Conservation (phyloP, 345 rosid genomes). For the Streptanthus diversifolius region DNA sequence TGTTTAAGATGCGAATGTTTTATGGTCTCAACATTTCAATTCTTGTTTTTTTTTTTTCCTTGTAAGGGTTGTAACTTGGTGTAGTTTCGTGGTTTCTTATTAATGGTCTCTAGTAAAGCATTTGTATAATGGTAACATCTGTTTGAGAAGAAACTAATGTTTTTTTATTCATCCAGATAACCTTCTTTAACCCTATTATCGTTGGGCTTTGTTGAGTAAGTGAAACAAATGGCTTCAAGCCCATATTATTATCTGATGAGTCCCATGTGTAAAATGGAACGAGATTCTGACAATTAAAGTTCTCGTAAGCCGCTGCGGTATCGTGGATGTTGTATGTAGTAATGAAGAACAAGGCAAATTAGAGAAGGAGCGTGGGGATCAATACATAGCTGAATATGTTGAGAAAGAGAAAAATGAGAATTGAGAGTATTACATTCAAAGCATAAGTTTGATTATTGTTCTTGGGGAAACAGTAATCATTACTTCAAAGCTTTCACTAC, state of each 20-base stretch:
- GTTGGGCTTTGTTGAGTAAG: neutral
- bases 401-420: too few relatives aligned
- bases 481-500: too few relatives aligned
- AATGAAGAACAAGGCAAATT: too few relatives aligned
- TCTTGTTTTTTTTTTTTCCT: neutral
- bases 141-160: neutral
- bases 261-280: neutral
- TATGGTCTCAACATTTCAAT: slow-evolving; percentile 1
- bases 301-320: too few relatives aligned
- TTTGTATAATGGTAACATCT: slow-evolving; percentile 2
- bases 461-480: too few relatives aligned
- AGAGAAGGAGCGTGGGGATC: too few relatives aligned
- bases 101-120: slow-evolving; percentile 16
- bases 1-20: slow-evolving; percentile 19
- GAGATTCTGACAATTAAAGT: neutral
- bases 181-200: neutral
- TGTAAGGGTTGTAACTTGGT: slow-evolving; percentile 25
- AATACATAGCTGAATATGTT: too few relatives aligned
- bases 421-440: too few relatives aligned
- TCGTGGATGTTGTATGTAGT: too few relatives aligned
- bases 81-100: slow-evolving; percentile 12
- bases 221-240: neutral
- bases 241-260: neutral
- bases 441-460: too few relatives aligned
- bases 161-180: neutral